Evolutionary conservation across 1,139 yeast species (phyloP).

Genomic region (Hyphopichia buzzinii): DNA sequence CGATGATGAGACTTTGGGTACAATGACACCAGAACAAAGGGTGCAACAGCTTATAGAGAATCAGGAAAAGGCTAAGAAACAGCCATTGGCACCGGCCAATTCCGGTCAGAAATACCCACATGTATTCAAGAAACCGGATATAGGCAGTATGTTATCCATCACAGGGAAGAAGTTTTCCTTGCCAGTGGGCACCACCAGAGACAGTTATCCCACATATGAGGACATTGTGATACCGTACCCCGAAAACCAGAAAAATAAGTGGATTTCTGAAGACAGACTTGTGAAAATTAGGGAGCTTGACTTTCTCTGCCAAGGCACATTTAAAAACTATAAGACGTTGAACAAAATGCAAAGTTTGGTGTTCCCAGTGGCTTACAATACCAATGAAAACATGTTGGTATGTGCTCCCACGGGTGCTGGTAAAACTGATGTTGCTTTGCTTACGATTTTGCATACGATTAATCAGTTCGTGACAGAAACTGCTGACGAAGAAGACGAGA

Average conservation of each 20-base stretch:
- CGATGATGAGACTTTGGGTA: constrained; percentile 25
- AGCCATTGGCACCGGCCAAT: constrained; percentile 46
- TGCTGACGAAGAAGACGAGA: constrained; percentile 45
- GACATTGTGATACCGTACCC: constrained; percentile 84
- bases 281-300: constrained; percentile 66
- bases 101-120: constrained; percentile 71
- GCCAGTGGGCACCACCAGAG: constrained; percentile 80
- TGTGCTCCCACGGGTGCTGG: constrained; percentile 99
- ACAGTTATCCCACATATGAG: constrained; percentile 63
- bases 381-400: constrained; percentile 92
- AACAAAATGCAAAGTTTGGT: constrained; percentile 92
- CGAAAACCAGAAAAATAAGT: constrained; percentile 43
- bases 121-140: constrained; percentile 72
- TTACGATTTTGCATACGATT: constrained; percentile 80
- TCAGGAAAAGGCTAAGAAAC: constrained; percentile 49
- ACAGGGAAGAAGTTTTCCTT: constrained; percentile 78
- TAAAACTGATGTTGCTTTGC: constrained; percentile 93
- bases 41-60: constrained; percentile 57
- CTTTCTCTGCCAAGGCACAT: constrained; percentile 78
- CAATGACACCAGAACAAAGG: constrained; percentile 50
- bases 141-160: constrained; percentile 63
- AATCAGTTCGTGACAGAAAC: constrained; percentile 57
- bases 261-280: constrained; percentile 52
- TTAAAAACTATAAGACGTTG: constrained; percentile 70
- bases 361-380: constrained; percentile 85